Conservation (phyloP, 129 eudicot genomes). For the Calendula officinalis region DNA sequence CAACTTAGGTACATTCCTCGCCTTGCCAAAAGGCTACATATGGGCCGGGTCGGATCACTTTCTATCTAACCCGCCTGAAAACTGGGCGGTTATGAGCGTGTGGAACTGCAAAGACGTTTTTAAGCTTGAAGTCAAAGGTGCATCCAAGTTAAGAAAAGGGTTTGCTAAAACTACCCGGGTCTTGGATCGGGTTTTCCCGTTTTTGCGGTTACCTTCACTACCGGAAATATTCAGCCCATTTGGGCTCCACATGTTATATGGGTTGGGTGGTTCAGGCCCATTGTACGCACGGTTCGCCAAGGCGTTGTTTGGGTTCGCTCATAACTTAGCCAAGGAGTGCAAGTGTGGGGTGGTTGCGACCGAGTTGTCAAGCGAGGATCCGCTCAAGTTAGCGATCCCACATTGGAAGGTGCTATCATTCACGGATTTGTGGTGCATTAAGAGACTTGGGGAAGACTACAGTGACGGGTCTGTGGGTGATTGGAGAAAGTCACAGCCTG, state of each 20-base stretch:
- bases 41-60: slow-evolving; percentile 59
- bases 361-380: slow-evolving; percentile 74
- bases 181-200: slow-evolving; percentile 84
- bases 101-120: slow-evolving; percentile 88
- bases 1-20: slow-evolving; percentile 71
- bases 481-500: slow-evolving; percentile 96
- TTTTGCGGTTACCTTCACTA: slow-evolving; percentile 66
- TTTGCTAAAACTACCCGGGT: slow-evolving; percentile 67
- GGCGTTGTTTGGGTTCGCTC: slow-evolving; percentile 74
- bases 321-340: slow-evolving; percentile 61
- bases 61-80: slow-evolving; percentile 52
- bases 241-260: slow-evolving; percentile 88
- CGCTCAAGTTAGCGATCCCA: slow-evolving; percentile 80
- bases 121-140: slow-evolving; percentile 80
- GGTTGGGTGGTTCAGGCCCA: slow-evolving; percentile 96
- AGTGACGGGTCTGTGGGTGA: slow-evolving; percentile 94
- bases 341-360: slow-evolving; percentile 95
- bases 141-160: slow-evolving; percentile 49
- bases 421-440: slow-evolving; percentile 89
- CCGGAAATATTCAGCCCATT: slow-evolving; percentile 86
- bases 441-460: slow-evolving; percentile 86
- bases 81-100: slow-evolving; percentile 88
- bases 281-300: slow-evolving; percentile 33
- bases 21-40: slow-evolving; percentile 43
- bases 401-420: slow-evolving; percentile 90